phyloP scores from a whole-genome alignment of 129 eudicot genomes.

The Saposhnikovia divaricata region DNA sequence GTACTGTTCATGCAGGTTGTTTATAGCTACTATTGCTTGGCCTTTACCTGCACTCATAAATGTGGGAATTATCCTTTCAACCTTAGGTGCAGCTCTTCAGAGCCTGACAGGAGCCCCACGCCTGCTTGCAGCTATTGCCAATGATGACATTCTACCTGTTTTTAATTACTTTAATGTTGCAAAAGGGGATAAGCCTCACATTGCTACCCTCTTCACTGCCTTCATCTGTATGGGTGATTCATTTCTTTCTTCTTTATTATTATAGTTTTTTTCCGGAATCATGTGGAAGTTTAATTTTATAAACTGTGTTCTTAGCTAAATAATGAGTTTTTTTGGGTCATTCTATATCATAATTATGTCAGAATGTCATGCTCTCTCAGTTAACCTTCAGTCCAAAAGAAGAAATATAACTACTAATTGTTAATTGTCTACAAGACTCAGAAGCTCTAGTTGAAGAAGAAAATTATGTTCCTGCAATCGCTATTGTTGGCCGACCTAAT shows the following conservation, averaged over 20 bases:
- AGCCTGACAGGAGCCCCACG: too few relatives aligned
- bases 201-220: too few relatives aligned
- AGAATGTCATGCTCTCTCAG: background rate
- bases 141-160: too few relatives aligned
- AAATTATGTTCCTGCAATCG: conserved; percentile 65
- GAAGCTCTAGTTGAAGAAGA: conserved; percentile 49
- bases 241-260: background rate
- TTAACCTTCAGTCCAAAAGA: background rate
- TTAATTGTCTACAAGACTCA: conserved; percentile 38
- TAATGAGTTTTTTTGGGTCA: background rate
- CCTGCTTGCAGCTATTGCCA: too few relatives aligned
- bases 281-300: background rate
- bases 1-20: too few relatives aligned
- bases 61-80: too few relatives aligned
- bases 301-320: background rate
- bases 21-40: too few relatives aligned
- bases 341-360: background rate
- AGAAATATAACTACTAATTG: background rate
- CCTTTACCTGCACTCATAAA: too few relatives aligned
- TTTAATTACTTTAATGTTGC: too few relatives aligned
- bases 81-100: too few relatives aligned
- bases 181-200: too few relatives aligned
- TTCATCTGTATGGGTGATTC: too few relatives aligned
- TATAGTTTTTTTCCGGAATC: background rate
- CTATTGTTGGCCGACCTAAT: conserved; percentile 96